Base-by-base conservation (phyloP, 169 alveolate genomes). In the Eimeria necatrix region DNA sequence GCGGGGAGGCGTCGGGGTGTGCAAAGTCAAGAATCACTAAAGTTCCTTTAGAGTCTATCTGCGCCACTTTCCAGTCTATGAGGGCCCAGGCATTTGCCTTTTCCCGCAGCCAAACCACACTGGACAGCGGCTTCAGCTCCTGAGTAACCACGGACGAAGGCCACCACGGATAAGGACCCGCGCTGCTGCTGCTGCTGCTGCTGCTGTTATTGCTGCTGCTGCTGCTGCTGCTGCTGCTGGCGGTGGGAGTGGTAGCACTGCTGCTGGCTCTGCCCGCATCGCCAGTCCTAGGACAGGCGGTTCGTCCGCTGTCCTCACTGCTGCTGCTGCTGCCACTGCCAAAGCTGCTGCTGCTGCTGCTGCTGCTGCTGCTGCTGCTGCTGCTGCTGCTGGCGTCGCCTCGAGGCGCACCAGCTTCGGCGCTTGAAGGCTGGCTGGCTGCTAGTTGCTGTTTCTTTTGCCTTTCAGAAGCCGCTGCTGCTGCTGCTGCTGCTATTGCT, bases 311-410 rank as follows among this genome's bases (percentile, higher is more conserved):
- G 64, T 14, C 7, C 64, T 7, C 64, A 53, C 64, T 53, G n/a
- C n/a, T n/a, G n/a, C 64, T 14, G 64, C 14, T 14, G 64, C 64
- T 14, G 64, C 64, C 64, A 14, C 64, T n/a, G n/a, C n/a, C n/a
- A n/a, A n/a, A n/a, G n/a, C n/a, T n/a, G n/a, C n/a, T n/a, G n/a
- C n/a, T n/a, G n/a, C 73, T 61, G 73, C 73, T 61, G 73, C 73
- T 61, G 73, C 73, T 61, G 73, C 73, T 61, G 73, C 73, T 61
- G 73, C 16, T 61, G n/a, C 73, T 61, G 73, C 73, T 61, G 73
- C 73, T 61, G 73, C 73, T 61, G 73, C 16, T 61, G 73, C 73
- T 61, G 73, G 73, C 32, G 81, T n/a, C 78, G 18, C 26, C 78
- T n/a, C 16, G 81, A 4, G 9, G 81, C 10, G 81, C 46, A 10